Evolutionary conservation across 1,284 basidiomycete genomes (phyloP), one percentile per base, ranked within the genome.

Genomic region (Pascua guehoae): DNA sequence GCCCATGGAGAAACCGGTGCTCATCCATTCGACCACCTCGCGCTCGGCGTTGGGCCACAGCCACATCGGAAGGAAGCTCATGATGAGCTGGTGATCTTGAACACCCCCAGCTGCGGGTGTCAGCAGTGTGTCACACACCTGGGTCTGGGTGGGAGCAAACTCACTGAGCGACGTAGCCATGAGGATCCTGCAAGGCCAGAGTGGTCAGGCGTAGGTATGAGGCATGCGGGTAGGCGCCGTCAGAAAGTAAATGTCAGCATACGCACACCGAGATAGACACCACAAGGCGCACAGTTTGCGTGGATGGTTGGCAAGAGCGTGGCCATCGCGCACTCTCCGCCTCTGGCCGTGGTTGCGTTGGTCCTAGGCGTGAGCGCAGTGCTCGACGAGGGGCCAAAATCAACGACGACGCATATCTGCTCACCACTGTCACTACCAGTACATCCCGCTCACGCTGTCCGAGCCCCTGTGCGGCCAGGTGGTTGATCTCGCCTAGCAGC

Each of bases 1-100:
- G 4, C 80, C 80, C 2, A 81, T 71, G 15, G 70, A 74, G 43
- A 79, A 71, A 3, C 80, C 80, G 1, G 73, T 72, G 16, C 72
- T 66, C 36, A 84, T 83, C 85, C 86, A 92, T 54, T 83, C 79
- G 9, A 75, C 79, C 40, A 92, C 81, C 7, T 66, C 71, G 2
- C 84, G 79, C 61, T 90, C 85, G 12, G 78, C 83, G n/a, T 78
- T 68, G 0, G 88, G 88, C 67, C 86, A 92, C 16, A 93, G 72
- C 69, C 85, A 87, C 5, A 84, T 68, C 0, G 87, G 83, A 3
- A 92, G 78, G 66, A 88, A 86, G 71, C 91, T 88, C 62, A 91
- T 85, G 50, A 93, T 70, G 74, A 86, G 86, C 0, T 85, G 86
- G 8, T 90, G 82, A 66, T 93, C 91, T 47, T 80, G 76, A 1